Base-by-base conservation (phyloP, 2,329 filamentous ascomycete genomes). In the Monosporascus sp. region DNA sequence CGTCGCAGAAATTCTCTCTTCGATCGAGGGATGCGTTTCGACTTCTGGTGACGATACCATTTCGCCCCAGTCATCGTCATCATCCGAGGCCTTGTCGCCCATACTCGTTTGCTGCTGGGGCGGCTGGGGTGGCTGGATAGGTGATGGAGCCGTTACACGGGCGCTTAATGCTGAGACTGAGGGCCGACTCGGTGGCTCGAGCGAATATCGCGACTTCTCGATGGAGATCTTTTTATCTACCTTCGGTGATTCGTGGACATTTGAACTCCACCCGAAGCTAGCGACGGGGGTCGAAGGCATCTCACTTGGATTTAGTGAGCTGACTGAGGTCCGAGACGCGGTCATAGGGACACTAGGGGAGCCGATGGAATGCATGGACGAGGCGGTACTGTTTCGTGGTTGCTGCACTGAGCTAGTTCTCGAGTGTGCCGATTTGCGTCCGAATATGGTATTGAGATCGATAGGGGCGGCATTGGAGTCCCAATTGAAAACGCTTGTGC, bases 401-500 rank as follows among this genome's bases (percentile, higher is more conserved):
- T 57, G 48, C 19, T 65, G 61, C 7, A 62, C 56, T 2, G 68
- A 67, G 19, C 57, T 50, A 8, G 63, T 55, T 54, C 65, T 63
- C 14, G 62, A 53, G 53, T 64, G 64, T 1, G 62, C 61, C 16
- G 60, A 52, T 52, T 63, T 74, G 55, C 68, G 71, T 20, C 68
- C 68, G 58, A 77, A 77, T 3, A 78, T 68, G 31, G 72, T 66
- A 46, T 75, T 70, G 14, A 85, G 73, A 8, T 78, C 73, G 2
- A 84, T 71, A 9, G 76, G 73, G 31, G 77, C 73, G 0, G 76
- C 74, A 19, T 74, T 72, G 16, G 77, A 77, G 58, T 85, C 79
- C 84, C 84, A 87, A 31, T 83, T 81, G 65, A 86, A 87, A 58
- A 80, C 74, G 37, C 74, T 75, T 53, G 74, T 76, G 6, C 73